A percentile compares a stretch with the other conserved stretches of the same genome.
Conservation (phyloP, 2,329 filamentous ascomycete genomes). For the Sclerotinia borealis region DNA sequence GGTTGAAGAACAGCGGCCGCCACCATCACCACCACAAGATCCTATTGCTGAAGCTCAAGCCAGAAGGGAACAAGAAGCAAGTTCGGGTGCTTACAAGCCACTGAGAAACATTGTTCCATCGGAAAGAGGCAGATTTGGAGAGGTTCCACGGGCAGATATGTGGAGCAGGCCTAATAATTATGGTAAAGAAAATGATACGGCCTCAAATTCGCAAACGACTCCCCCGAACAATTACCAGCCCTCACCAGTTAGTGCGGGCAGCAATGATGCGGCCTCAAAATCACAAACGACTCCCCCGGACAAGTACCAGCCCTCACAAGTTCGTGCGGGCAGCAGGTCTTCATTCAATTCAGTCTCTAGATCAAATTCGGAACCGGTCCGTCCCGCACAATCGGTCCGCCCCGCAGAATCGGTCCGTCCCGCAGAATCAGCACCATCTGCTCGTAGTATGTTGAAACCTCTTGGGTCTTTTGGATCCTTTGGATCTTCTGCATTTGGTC, state of each 20-base stretch:
- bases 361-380: not conserved
- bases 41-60: conserved; percentile 21
- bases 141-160: conserved; percentile 1
- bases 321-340: not conserved
- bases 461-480: not conserved
- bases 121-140: not conserved
- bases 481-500: not conserved
- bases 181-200: not conserved
- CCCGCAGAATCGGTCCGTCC: not conserved
- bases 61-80: conserved; percentile 26
- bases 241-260: not conserved
- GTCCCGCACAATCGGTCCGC: not conserved
- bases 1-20: conserved; percentile 1
- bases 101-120: conserved; percentile 12
- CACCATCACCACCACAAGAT: not conserved
- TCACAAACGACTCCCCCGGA: not conserved
- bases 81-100: conserved; percentile 23
- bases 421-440: not conserved
- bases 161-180: conserved; percentile 6
- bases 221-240: not conserved
- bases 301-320: not conserved
- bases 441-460: not conserved
- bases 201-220: not conserved
- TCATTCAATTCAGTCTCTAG: not conserved
- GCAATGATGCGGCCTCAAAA: not conserved